phyloP scores from a whole-genome alignment of 768 basidiomycete species.

The Strobilomyces dryophilus region DNA sequence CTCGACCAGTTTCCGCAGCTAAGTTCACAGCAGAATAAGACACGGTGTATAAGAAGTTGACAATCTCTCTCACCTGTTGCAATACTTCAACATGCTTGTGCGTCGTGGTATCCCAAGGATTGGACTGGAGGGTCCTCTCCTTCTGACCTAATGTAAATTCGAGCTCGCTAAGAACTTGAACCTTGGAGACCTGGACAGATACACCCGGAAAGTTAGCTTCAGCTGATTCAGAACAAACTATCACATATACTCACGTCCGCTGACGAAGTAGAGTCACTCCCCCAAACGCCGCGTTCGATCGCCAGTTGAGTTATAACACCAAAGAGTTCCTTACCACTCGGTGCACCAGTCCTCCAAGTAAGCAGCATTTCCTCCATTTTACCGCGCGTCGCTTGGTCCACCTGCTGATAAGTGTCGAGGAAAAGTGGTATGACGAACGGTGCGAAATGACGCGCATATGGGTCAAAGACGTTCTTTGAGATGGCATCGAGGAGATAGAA shows the following conservation, averaged over 20 bases:
- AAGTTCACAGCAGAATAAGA: conserved; percentile 4
- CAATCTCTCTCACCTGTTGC: conserved; percentile 63
- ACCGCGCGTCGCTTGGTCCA: conserved; percentile 77
- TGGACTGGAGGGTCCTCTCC: conserved; percentile 64
- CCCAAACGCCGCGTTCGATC: conserved; percentile 85
- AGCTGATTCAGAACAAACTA: background rate
- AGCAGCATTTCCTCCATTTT: conserved; percentile 99
- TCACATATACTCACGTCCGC: conserved; percentile 35
- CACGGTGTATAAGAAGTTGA: background rate
- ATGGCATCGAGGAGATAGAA: conserved; percentile 97
- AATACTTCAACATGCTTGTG: conserved; percentile 75
- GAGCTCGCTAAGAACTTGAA: conserved; percentile 79
- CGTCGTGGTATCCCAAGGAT: conserved; percentile 66
- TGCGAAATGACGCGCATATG: conserved; percentile 84
- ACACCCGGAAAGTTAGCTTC: conserved; percentile 19
- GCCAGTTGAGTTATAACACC: conserved; percentile 72
- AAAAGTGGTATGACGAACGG: conserved; percentile 80
- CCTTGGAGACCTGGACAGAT: conserved; percentile 50
- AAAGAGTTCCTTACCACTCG: conserved; percentile 79
- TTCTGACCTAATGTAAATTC: conserved; percentile 81
- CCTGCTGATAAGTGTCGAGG: conserved; percentile 81
- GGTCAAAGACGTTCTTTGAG: conserved; percentile 92
- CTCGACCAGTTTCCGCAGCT: conserved; percentile 73
- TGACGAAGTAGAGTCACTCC: conserved; percentile 41
- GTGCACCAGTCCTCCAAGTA: conserved; percentile 90